Evolutionary conservation across 2,329 filamentous ascomycete species (phyloP), one percentile per base, ranked within the genome.

Genomic region (Aspergillus sp.): DNA sequence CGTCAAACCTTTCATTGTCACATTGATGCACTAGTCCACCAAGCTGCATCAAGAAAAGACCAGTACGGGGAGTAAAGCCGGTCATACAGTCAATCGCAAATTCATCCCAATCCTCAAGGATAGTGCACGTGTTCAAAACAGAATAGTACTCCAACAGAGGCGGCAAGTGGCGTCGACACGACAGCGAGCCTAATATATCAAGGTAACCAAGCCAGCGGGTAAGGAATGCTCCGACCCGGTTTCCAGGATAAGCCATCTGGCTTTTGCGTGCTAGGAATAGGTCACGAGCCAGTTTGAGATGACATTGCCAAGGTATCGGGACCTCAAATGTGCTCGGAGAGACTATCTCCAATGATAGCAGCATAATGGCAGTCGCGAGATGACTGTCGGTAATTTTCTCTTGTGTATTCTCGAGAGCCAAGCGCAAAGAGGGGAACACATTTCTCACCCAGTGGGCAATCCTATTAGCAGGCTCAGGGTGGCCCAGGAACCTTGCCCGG

Each of bases 131-230:
- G 34, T 61, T 69, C 13, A 73, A 24, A 19, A 72, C 61, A 3
- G 73, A 72, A 67, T 73, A 84, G 72, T 77, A 86, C 69, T 79
- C 75, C 55, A 77, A 79, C 8, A 85, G 75, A 0, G 83, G 82
- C 20, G 79, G 79, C 34, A 80, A 80, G 34, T 79, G 78, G 49
- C 77, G 78, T 9, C 83, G 82, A 15, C 89, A 89, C 54, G 77
- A 79, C 78, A 96, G 78, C 42, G 85, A 87, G 22, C 90, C 91
- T 55, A 95, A 78, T 1, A 95, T 86, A 68, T 95, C 90, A 19
- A 96, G 82, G 73, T 95, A 95, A 2, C 88, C 89, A 62, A 95
- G 89, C 91, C 91, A 96, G 58, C 89, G 86, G 64, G 85, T 87
- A 9, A 95, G 81, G 68, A 96, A 95, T 53, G 88, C 87, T 82